Evolutionary conservation across 768 basidiomycete species (phyloP).

Genomic region (Psilocybe cyanescens): DNA sequence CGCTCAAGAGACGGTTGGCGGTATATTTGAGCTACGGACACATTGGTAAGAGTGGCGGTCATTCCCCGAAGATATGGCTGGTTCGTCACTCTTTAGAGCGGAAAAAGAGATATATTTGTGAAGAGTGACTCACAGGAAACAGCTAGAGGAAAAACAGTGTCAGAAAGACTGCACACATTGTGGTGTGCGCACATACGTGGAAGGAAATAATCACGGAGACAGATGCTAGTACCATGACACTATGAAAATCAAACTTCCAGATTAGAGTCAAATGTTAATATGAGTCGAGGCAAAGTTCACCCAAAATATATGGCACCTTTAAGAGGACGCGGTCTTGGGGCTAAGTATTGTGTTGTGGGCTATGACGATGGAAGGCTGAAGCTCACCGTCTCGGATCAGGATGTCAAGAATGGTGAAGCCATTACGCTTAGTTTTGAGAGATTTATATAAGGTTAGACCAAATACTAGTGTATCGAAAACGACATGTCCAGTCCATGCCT

Average conservation of each 20-base stretch:
- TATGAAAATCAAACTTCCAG: not conserved
- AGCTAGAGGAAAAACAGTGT: not conserved
- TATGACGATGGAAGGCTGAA: not conserved
- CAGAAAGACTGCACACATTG: not conserved
- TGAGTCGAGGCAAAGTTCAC: not conserved
- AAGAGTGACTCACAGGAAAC: not conserved
- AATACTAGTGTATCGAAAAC: not conserved
- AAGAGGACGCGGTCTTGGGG: no score
- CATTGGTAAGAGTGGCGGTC: conserved; percentile 1
- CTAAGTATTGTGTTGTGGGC: no score
- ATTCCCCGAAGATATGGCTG: not conserved
- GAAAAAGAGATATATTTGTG: not conserved
- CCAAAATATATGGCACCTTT: conserved; percentile 8
- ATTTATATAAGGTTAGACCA: not conserved
- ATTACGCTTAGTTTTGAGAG: not conserved
- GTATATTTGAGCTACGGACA: not conserved
- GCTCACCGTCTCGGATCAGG: not conserved
- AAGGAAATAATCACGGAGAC: conserved; percentile 4
- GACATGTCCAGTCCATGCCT: not conserved
- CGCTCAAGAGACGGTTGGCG: not conserved
- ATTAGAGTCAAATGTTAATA: no score
- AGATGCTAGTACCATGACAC: conserved; percentile 1
- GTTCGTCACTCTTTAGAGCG: not conserved
- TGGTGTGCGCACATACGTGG: not conserved
- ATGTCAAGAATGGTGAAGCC: not conserved